Evolutionary conservation across 306 rosid species (phyloP).

Genomic region (Vigna trinervia): DNA sequence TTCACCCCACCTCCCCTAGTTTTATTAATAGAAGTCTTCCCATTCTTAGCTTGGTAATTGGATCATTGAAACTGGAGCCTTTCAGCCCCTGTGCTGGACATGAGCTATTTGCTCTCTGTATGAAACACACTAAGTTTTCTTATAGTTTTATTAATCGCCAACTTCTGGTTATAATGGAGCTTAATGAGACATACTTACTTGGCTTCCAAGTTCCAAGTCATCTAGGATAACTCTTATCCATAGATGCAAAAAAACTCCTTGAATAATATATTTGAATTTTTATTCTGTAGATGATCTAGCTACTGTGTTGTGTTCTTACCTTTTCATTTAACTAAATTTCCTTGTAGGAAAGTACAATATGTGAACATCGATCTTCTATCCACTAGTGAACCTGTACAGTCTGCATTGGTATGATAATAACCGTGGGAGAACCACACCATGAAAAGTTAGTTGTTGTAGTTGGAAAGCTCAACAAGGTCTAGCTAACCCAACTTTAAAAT

Average conservation of each 20-base stretch:
- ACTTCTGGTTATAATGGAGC: not conserved
- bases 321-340: not conserved
- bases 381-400: not conserved
- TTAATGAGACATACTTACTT: not conserved
- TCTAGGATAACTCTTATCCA: not conserved
- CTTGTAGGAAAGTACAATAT: not conserved
- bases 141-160: not conserved
- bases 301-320: not conserved
- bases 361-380: not conserved
- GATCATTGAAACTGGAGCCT: not conserved
- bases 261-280: not conserved
- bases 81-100: not conserved
- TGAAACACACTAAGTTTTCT: not conserved
- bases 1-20: not conserved
- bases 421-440: not conserved
- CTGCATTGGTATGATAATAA: not conserved
- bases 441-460: not conserved
- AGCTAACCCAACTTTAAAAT: too few relatives aligned
- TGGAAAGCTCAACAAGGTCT: not conserved
- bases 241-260: not conserved
- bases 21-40: not conserved
- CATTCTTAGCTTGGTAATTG: not conserved
- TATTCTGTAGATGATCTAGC: not conserved
- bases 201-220: not conserved
- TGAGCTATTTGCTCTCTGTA: not conserved